A percentile compares a stretch with the other conserved stretches of the same genome.
Evolutionary conservation across 2,329 filamentous ascomycete genomes (phyloP).

Genomic region (Pseudogymnoascus sp.): DNA sequence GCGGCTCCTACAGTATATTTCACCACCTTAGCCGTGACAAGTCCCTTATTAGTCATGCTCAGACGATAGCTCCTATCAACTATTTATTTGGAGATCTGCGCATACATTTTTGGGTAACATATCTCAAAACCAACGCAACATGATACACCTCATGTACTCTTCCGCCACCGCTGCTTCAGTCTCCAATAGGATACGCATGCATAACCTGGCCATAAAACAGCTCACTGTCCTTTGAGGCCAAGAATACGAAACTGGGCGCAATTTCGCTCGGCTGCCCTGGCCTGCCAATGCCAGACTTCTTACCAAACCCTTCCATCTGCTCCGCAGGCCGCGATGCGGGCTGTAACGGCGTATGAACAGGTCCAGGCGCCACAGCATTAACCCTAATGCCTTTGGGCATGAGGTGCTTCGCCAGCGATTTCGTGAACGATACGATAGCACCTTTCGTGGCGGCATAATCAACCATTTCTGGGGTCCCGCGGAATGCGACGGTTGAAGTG

Average conservation of each 20-base stretch:
- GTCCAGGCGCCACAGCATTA: constrained; percentile 77
- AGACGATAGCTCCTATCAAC: not conserved
- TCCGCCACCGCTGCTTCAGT: not conserved
- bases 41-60: not conserved
- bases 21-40: not conserved
- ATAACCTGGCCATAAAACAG: constrained; percentile 63
- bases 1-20: not conserved
- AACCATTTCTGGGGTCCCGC: not conserved
- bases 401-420: not conserved
- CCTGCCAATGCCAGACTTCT: constrained; percentile 53
- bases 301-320: not conserved
- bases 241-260: constrained; percentile 69
- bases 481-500: constrained; percentile 1
- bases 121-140: not conserved
- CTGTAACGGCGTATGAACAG: constrained; percentile 61
- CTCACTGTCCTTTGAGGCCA: constrained; percentile 65
- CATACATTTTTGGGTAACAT: not conserved
- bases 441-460: constrained; percentile 10
- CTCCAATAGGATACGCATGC: not conserved
- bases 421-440: constrained; percentile 9
- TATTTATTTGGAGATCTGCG: not conserved
- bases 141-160: not conserved
- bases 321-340: not conserved
- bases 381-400: constrained; percentile 38
- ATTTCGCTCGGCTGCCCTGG: constrained; percentile 73